phyloP scores from a whole-genome alignment of 208 protist genomes.

The Kentomonas sorsogonicus region DNA sequence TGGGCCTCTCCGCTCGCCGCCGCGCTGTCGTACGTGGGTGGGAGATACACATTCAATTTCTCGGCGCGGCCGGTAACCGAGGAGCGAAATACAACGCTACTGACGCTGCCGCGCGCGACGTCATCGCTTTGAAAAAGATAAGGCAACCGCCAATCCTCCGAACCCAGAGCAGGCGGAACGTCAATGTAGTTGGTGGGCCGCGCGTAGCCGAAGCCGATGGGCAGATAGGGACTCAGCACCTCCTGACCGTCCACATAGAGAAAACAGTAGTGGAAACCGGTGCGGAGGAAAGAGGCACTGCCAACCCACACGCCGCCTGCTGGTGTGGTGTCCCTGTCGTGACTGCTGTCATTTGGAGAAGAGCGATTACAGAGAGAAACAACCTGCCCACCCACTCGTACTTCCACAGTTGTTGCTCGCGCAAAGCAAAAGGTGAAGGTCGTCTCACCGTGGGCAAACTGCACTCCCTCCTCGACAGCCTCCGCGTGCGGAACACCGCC shows the following conservation, averaged over 20 bases:
- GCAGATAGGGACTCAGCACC: conserved; percentile 23
- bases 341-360: too few species aligned
- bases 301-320: conserved; percentile 19
- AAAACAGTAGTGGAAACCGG: conserved; percentile 22
- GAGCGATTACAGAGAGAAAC: background rate
- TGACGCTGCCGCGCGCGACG: conserved; percentile 18
- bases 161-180: conserved; percentile 16
- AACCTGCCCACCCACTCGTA: background rate
- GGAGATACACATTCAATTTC: conserved; percentile 15
- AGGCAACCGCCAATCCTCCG: too few species aligned
- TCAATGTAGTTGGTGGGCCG: conserved; percentile 22
- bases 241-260: conserved; percentile 25
- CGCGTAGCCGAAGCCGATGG: conserved; percentile 17
- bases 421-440: conserved; percentile 1
- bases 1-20: conserved; percentile 9
- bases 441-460: background rate
- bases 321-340: background rate
- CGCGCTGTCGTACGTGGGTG: conserved; percentile 16
- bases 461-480: background rate
- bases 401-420: too few species aligned
- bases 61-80: conserved; percentile 15
- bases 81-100: conserved; percentile 16
- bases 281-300: background rate
- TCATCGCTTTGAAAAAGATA: conserved; percentile 7
- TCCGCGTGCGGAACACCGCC: background rate